Base-by-base conservation (phyloP, 2,329 filamentous ascomycete genomes). In the Pestalotiopsis sp. region DNA sequence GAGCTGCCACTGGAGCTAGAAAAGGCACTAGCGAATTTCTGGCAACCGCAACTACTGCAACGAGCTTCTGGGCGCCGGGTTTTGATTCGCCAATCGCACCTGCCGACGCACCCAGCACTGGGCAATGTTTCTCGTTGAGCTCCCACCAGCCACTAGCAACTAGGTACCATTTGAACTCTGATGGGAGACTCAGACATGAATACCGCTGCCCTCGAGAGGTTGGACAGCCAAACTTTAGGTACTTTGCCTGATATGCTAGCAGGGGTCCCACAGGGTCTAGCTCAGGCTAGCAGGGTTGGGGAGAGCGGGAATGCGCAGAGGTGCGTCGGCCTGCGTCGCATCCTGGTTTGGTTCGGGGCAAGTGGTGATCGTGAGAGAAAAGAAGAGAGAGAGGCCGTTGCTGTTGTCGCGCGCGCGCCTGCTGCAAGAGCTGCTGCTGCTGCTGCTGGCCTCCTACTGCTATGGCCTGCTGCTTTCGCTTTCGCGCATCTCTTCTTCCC, bases 331-430 rank as follows among this genome's bases (percentile, higher is more conserved):
- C 13, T 65, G 64, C 64, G 41, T 66, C 64, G 64, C 25, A 66
- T 38, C 64, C 64, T 52, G 64, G 55, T 60, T 55, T 23, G 25
- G 36, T 31, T 36, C 20, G n/a, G 27, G 13, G 23, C 60, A 12
- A 63, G 31, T 14, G 23, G 12, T 52, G 64, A 67, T 67, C 65
- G 65, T 67, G 65, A 67, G 49, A 67, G 45, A n/a, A 52, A 7
- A n/a, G 45, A n/a, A 45, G 14, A 45, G 41, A 45, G 41, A 14
- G 13, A 45, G 39, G 45, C 45, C 17, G 65, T 38, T 62, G 31
- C 62, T 41, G 65, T 67, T 58, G 65, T 27, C 49, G 63, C 25
- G 63, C 49, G 52, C 49, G 64, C 64, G 64, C 64, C 49, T 57
- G n/a, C 63, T 38, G 41, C 27, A 27, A 27, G 27, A 27, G 27